Evolutionary conservation across 176 grass and related monocot species (phyloP), one percentile per base, ranked within the genome.

Genomic region (Alopecurus myosuroides): DNA sequence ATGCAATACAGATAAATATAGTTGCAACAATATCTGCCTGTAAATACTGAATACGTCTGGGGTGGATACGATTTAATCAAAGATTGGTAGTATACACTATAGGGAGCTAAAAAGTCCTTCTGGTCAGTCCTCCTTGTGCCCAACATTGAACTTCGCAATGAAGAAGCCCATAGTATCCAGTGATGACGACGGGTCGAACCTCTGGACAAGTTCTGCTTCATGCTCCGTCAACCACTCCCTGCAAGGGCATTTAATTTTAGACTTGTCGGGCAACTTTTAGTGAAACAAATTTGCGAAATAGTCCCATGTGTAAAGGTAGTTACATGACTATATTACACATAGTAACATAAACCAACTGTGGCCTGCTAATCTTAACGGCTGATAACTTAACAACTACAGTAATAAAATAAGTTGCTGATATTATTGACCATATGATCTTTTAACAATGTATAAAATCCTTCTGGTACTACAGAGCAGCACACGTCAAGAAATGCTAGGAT

Each of bases 151-250:
- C 84, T 95, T 98, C 11, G 93, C 91, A 87, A 95, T 94, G 85
- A 98, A 98, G 86, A 98, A 98, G 69, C 96, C 93, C 86, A 98
- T 98, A 30, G 93, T 98, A 85, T 98, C 91, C 6, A 88, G 78
- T 36, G 85, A 84, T n/a, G 93, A 93, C 6, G 91, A 91, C n/a
- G 93, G 96, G 64, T 98, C 93, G 57, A 98, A 98, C 69, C 96
- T 95, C 82, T 98, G 96, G 70, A 98, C 91, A 91, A 94, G 90
- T 78, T 94, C 55, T 31, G 93, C 89, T 87, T 98, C 96, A 77
- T 83, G 83, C 73, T 89, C 70, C 29, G 80, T 95, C 61, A 98
- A 86, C 96, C 93, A 98, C 53, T 95, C 52, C 71, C 96, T 98
- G 80, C n/a, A 85, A 56, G 30, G 11, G 11, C 3, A 65, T 63